Percentiles rank a stretch among this genome's conserved stretches.
Evolutionary conservation across 306 rosid species (phyloP).

Genomic region (Acacia confusa): DNA sequence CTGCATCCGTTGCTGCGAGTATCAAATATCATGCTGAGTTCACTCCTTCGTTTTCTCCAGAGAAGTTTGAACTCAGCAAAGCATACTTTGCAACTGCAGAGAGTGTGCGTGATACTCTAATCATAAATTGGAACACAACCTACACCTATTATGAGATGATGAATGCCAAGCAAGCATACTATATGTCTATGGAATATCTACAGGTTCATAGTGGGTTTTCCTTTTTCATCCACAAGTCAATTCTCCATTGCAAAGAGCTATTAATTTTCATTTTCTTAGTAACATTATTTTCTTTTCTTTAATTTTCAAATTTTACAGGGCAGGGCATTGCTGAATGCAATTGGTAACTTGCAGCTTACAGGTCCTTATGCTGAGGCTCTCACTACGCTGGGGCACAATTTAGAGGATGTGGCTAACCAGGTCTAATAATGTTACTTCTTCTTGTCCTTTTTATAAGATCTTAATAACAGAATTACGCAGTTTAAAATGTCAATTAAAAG

Average conservation of each 20-base stretch:
- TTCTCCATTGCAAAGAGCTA: constrained; percentile 17
- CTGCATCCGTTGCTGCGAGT: constrained; percentile 72
- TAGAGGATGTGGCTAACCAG: constrained; percentile 84
- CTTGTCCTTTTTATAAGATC: too few species aligned
- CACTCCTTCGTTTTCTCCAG: constrained; percentile 77
- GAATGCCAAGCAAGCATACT: constrained; percentile 88
- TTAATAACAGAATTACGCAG: too few species aligned
- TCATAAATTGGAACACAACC: constrained; percentile 87
- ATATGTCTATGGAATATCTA: constrained; percentile 94
- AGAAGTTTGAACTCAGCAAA: constrained; percentile 66
- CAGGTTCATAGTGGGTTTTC: constrained; percentile 63
- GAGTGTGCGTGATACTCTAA: constrained; percentile 82
- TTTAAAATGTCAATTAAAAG: too few species aligned
- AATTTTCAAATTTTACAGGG: constrained; percentile 55
- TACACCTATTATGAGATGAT: constrained; percentile 56
- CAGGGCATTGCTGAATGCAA: constrained; percentile 87
- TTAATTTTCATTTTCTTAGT: constrained; percentile 1
- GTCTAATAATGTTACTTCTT: constrained; percentile 33
- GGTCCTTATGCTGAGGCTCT: constrained; percentile 92
- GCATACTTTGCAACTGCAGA: constrained; percentile 85
- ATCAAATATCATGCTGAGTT: constrained; percentile 93
- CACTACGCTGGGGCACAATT: constrained; percentile 65
- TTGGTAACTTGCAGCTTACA: constrained; percentile 84
- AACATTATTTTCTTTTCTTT: not conserved
- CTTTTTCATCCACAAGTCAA: constrained; percentile 9